phyloP scores from a whole-genome alignment of 805 yeast genomes.

The Zygosaccharomyces bailii region DNA sequence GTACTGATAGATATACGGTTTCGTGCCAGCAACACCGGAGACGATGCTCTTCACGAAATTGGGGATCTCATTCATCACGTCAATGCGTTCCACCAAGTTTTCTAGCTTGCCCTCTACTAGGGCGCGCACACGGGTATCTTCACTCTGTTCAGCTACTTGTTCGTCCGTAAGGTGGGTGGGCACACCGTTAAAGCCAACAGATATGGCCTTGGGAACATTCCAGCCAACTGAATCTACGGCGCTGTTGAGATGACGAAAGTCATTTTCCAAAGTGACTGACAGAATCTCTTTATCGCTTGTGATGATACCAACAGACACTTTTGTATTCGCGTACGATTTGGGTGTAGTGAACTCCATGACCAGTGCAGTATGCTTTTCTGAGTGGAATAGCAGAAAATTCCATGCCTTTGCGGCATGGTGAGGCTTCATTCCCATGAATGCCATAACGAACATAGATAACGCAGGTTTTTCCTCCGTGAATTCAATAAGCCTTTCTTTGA shows the following conservation, averaged over 20 bases:
- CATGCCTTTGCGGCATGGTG: constrained; percentile 97
- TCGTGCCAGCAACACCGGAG: constrained; percentile 91
- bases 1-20: constrained; percentile 95
- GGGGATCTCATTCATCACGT: constrained; percentile 97
- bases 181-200: constrained; percentile 54
- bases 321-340: constrained; percentile 75
- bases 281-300: constrained; percentile 61
- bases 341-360: constrained; percentile 97
- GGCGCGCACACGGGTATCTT: constrained; percentile 39
- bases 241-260: constrained; percentile 54
- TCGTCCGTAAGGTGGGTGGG: constrained; percentile 44
- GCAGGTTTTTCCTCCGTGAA: constrained; percentile 32
- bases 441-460: constrained; percentile 84
- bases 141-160: constrained; percentile 33
- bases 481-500: constrained; percentile 23
- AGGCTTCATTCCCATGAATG: constrained; percentile 98
- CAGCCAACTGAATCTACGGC: constrained; percentile 80
- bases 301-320: constrained; percentile 75
- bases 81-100: constrained; percentile 80
- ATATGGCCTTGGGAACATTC: constrained; percentile 74
- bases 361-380: constrained; percentile 66
- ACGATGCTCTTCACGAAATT: constrained; percentile 89
- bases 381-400: constrained; percentile 91
- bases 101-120: constrained; percentile 57
- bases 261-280: constrained; percentile 63